Base-by-base conservation (phyloP, 257 asterid species). In the Perilla frutescens region DNA sequence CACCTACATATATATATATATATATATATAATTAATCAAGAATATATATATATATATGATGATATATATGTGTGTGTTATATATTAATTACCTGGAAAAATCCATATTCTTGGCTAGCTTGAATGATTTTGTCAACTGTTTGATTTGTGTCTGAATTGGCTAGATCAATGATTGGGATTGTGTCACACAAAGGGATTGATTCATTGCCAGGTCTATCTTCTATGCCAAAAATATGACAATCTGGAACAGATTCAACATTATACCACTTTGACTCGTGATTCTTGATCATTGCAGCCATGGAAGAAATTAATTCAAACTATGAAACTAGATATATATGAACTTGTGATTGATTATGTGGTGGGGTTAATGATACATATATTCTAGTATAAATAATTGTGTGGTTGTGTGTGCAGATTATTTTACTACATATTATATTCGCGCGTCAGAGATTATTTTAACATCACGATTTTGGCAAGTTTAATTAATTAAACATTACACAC, bases 31-130 rank as follows among this genome's bases (percentile, higher is more conserved):
- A 20, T 20, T 20, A 20, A 20, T 20, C 26, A 20, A 20, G 26
- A 20, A 20, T 20, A 20, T 20, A n/a, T n/a, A n/a, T n/a, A n/a
- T n/a, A n/a, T n/a, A 20, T 20, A 20, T 20, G 26, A 20, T 20
- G 26, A 20, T 20, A 20, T 20, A 20, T 20, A 20, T 20, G 26
- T 20, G 26, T 20, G 26, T 20, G 26, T 20, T 1, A n/a, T n/a
- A n/a, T n/a, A 20, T 45, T 14, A 14, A 8, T 8, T 72, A 84
- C 90, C 87, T 87, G 92, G 49, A 89, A 87, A 77, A 83, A 63
- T 0, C 90, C 88, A 66, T 77, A 80, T 13, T 87, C 84, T 75
- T 78, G 81, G 80, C 90, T 58, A 61, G 95, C 90, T 74, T 81
- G 29, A 10, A 80, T 70, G 41, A 84, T 72, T 26, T 78, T 65